Base-by-base conservation (phyloP, 2,329 filamentous ascomycete species). In the Fusarium brachygibbosum region DNA sequence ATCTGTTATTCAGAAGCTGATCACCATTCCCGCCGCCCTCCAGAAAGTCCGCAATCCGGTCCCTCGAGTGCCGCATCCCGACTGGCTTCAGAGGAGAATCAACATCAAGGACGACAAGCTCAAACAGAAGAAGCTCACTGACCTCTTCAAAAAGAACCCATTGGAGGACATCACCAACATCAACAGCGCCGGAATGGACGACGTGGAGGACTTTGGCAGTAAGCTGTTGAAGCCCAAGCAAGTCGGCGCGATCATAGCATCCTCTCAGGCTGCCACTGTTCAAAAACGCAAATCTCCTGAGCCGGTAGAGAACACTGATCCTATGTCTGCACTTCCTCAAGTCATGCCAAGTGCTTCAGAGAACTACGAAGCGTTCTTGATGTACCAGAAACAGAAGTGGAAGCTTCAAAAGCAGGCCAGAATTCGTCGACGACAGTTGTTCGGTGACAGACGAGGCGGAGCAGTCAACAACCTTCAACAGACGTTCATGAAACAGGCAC, bases 371-470 rank as follows among this genome's bases (percentile, higher is more conserved):
- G 93, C 88, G 0, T 99, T 97, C 84, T 79, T 99, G 54, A 87
- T 91, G 75, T 98, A 98, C 75, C 96, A 99, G 78, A 99, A 99
- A 80, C 89, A 94, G 82, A 99, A 99, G 80, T 99, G 96, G 96
- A 98, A 95, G 82, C 91, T 98, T 37, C 96, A 99, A 78, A 97
- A 94, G 76, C 92, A 97, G 77, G 94, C 95, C 34, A 89, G 96
- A 23, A 86, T 91, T 63, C 90, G 95, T 42, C 87, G 97, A 68
- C 88, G 95, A 49, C 96, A 99, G 77, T 84, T 99, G 1, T 99
- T 99, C 74, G 96, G 96, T 63, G 95, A 99, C 74, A 90, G 91
- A 59, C 87, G 90, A 63, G 83, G 84, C 13, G 72, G 76, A 40
- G 69, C 74, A 10, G 77, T 71, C 38, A 87, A 80, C 76, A 88